Percentiles rank a stretch among this genome's conserved stretches.
These are phyloP conservation scores for Calonectria honghensis DNA, from an alignment of 2,329 filamentous ascomycete species.

Conservation along the genomic window DNA sequence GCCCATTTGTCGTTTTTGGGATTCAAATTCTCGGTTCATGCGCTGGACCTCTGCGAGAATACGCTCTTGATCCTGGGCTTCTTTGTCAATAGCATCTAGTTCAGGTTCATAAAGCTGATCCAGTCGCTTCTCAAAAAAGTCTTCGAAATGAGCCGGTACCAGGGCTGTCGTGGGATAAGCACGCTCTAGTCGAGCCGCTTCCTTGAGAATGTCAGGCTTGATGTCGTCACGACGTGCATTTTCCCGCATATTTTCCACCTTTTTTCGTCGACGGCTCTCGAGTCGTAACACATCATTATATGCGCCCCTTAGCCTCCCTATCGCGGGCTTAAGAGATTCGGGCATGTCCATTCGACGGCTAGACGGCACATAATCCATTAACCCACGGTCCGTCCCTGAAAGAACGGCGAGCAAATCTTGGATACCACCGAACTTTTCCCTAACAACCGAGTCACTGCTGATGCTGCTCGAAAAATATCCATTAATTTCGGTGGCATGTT, in stretches of 20 bases:
- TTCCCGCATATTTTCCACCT: conserved; percentile 85
- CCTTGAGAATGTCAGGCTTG: conserved; percentile 86
- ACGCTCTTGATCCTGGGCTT: conserved; percentile 84
- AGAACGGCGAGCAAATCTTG: conserved; percentile 85
- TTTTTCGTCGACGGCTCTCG: conserved; percentile 86
- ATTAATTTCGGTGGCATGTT: conserved; percentile 85
- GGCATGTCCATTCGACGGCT: conserved; percentile 87
- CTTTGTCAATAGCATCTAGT: conserved; percentile 80
- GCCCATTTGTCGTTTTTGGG: conserved; percentile 80
- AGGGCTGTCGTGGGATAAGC: conserved; percentile 90
- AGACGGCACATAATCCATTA: conserved; percentile 93
- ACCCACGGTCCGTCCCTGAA: conserved; percentile 84
- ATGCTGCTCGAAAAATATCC: conserved; percentile 84
- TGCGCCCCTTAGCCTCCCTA: conserved; percentile 83
- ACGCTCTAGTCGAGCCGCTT: conserved; percentile 89
- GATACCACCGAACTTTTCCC: conserved; percentile 85
- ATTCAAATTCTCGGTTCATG: conserved; percentile 86
- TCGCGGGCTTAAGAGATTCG: conserved; percentile 85
- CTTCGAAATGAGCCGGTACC: conserved; percentile 92
- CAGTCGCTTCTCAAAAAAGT: conserved; percentile 89
- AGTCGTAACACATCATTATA: conserved; percentile 91
- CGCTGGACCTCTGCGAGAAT: conserved; percentile 81
- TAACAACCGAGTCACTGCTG: conserved; percentile 77
- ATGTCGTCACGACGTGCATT: conserved; percentile 93
- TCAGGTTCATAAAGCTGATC: conserved; percentile 86